phyloP scores from a whole-genome alignment of 2,329 filamentous ascomycete genomes.

The Trichoderma lentiforme region DNA sequence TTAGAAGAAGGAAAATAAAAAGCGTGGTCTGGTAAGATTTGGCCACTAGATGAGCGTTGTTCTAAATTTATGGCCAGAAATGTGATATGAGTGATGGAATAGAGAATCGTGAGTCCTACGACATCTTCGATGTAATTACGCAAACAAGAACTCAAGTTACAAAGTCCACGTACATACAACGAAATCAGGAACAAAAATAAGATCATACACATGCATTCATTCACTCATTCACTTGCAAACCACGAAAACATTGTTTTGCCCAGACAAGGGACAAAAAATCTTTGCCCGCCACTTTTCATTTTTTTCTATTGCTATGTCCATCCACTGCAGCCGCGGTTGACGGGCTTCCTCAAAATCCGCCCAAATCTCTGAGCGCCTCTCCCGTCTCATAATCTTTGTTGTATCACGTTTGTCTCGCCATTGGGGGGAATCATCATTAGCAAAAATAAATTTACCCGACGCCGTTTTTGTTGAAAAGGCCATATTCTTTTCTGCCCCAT shows the following conservation, averaged over 20 bases:
- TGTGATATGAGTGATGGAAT: background rate
- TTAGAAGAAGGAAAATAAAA: background rate
- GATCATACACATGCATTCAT: background rate
- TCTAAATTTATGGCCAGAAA: background rate
- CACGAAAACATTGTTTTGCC: background rate
- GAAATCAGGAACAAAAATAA: background rate
- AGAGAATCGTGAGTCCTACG: background rate
- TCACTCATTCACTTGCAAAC: background rate
- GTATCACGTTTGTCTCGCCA: slow-evolving; percentile 26
- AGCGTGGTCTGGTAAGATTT: background rate
- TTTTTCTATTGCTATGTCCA: slow-evolving; percentile 20
- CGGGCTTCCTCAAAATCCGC: slow-evolving; percentile 29
- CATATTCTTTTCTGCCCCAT: slow-evolving; percentile 35
- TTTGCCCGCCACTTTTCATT: background rate
- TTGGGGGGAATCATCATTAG: slow-evolving; percentile 36
- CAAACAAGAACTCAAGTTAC: background rate
- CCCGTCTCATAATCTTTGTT: background rate
- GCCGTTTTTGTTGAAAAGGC: slow-evolving; percentile 41
- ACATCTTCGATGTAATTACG: background rate
- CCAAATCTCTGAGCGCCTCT: background rate
- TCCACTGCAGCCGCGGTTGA: slow-evolving; percentile 42
- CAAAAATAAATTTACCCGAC: slow-evolving; percentile 33
- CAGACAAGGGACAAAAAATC: slow-evolving; percentile 10
- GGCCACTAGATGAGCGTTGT: background rate
- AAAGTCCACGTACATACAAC: background rate